Evolutionary conservation across 177 flowering plant genomes (phyloP), one percentile per base, ranked within the genome.

Genomic region (Vitis hybrid): DNA sequence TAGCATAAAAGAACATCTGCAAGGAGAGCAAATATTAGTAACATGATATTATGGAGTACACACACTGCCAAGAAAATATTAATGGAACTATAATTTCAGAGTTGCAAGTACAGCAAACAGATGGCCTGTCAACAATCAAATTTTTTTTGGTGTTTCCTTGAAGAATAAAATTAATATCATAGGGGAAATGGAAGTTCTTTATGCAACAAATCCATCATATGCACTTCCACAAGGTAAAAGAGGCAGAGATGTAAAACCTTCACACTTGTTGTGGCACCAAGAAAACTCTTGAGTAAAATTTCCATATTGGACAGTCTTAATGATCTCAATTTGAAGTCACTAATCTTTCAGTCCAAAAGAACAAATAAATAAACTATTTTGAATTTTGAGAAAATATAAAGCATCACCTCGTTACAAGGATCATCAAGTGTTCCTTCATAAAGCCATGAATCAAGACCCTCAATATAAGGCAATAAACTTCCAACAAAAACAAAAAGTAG

Each of bases 391-490:
- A 54, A 12, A n/a, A 54, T 30, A 48, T 1, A 52, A 56, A 48
- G 30, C 11, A 55, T 65, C 81, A 93, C 99, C 97, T 96, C 99
- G 68, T 88, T 85, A 79, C 80, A 91, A 70, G 98, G 97, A 79
- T 96, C 98, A 82, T 92, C 91, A 67, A 96, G 95, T 55, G 78
- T 84, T 80, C 99, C 99, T 74, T 93, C 91, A 83, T 83, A 92
- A 74, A 96, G 89, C 99, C 99, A 96, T 40, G 93, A 91, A 84
- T 96, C 97, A 75, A 96, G 92, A 64, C 82, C 82, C 77, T 96
- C 86, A 60, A 93, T 77, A 72, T 89, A 94, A 46, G 99, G 99
- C 78, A 90, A 72, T 55, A 89, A 72, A 80, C 88, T 91, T 69
- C 91, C 93, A 40, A 85, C 79, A 80, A 92, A 87, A 65, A 92